Percentiles rank a stretch among this genome's conserved stretches.
Evolutionary conservation across 2,329 filamentous ascomycete species (phyloP).

Genomic region (Tympanopsis confertula): DNA sequence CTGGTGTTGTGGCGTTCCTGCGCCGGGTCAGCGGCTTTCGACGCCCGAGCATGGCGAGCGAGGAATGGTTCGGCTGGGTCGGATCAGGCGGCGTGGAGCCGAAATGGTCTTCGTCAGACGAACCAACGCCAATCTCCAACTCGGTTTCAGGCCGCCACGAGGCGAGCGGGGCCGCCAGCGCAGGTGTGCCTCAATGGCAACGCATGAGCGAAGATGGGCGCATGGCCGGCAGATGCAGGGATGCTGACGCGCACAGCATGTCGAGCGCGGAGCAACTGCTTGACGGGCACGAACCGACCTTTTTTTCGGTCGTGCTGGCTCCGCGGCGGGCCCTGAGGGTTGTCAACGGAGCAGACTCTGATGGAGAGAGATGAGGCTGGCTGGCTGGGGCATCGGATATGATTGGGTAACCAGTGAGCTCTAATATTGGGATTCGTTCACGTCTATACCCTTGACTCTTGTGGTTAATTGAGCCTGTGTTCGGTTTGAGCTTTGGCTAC

Average conservation of each 20-base stretch:
- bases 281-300: conserved; percentile 54
- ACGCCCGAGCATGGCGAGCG: conserved; percentile 9
- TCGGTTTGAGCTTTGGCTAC: too few species aligned
- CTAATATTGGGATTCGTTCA: too few species aligned
- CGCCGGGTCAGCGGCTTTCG: conserved; percentile 7
- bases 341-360: conserved; percentile 47
- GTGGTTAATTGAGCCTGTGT: too few species aligned
- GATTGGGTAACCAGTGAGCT: too few species aligned
- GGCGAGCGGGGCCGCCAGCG: conserved; percentile 9
- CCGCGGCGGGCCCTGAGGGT: conserved; percentile 58
- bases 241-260: conserved; percentile 12
- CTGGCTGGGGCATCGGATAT: too few species aligned
- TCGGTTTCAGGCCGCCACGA: conserved; percentile 7
- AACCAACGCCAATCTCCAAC: conserved; percentile 9
- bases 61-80: conserved; percentile 17
- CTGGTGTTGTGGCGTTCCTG: conserved; percentile 13
- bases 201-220: conserved; percentile 5
- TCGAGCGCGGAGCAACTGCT: conserved; percentile 43
- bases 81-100: conserved; percentile 16
- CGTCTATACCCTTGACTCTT: too few species aligned
- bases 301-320: conserved; percentile 58
- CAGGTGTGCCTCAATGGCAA: conserved; percentile 8
- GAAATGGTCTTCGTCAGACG: conserved; percentile 14
- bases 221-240: conserved; percentile 11
- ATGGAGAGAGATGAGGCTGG: too few species aligned